Conservation (phyloP, 139 green algal genomes). For the Diplosphaera chodatii region DNA sequence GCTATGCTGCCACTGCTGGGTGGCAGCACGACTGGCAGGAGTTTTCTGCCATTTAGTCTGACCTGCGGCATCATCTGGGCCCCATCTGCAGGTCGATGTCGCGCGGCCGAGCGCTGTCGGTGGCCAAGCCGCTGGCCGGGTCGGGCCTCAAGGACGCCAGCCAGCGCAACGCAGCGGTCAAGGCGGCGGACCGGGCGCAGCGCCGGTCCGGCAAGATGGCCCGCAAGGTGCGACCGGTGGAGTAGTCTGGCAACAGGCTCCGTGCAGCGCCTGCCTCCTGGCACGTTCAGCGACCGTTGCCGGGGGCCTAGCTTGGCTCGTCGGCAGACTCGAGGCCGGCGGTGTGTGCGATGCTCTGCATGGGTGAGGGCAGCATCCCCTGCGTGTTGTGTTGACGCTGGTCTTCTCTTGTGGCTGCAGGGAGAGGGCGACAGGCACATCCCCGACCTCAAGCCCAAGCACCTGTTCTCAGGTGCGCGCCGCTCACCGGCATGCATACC, state of each 20-base stretch:
- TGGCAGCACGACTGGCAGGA: too few relatives aligned
- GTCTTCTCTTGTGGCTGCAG: not conserved
- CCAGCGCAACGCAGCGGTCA: slow-evolving; percentile 80
- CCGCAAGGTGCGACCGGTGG: slow-evolving; percentile 10
- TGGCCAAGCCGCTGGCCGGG: slow-evolving; percentile 38
- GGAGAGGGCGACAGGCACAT: slow-evolving; percentile 68
- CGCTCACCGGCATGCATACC: not conserved
- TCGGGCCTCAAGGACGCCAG: slow-evolving; percentile 72
- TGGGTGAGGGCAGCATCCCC: too few relatives aligned
- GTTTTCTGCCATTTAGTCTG: too few relatives aligned
- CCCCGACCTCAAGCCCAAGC: slow-evolving; percentile 90
- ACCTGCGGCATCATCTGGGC: too few relatives aligned
- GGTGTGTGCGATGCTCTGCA: too few relatives aligned
- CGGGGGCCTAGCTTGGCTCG: too few relatives aligned
- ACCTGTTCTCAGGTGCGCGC: slow-evolving; percentile 73
- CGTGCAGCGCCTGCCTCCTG: too few relatives aligned
- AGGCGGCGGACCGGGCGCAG: slow-evolving; percentile 82
- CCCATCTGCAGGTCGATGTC: slow-evolving; percentile 78
- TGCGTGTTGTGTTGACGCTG: too few relatives aligned
- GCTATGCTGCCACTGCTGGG: too few relatives aligned
- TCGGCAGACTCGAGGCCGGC: too few relatives aligned
- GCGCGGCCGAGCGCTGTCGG: slow-evolving; percentile 54
- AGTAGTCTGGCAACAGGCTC: not conserved
- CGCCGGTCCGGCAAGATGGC: slow-evolving; percentile 61
- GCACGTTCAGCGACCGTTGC: too few relatives aligned